Evolutionary conservation across 805 yeast genomes (phyloP).

Genomic region (Ogataea ganodermae): DNA sequence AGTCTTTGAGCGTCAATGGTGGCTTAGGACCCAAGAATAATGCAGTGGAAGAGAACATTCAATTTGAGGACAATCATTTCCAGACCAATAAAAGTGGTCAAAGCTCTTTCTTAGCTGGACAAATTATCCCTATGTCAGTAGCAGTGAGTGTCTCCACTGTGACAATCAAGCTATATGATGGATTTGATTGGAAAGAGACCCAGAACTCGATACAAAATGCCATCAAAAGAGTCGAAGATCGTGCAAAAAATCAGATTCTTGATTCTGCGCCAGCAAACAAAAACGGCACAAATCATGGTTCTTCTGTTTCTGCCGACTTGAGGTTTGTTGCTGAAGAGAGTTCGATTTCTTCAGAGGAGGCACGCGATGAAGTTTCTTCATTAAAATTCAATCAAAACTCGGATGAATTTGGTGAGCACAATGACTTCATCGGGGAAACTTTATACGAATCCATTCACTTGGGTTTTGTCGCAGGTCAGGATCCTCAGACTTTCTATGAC

Average conservation of each 20-base stretch:
- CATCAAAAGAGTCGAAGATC: slow-evolving; percentile 59
- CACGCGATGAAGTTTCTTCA: not conserved
- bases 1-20: slow-evolving; percentile 8
- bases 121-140: slow-evolving; percentile 33
- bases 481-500: slow-evolving; percentile 48
- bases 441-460: slow-evolving; percentile 81
- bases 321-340: not conserved
- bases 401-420: slow-evolving; percentile 25
- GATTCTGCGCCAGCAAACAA: not conserved
- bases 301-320: slow-evolving; percentile 3
- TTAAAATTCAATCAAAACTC: not conserved
- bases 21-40: slow-evolving; percentile 8
- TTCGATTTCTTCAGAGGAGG: not conserved
- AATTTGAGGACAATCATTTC: slow-evolving; percentile 29
- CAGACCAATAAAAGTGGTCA: slow-evolving; percentile 5
- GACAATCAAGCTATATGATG: slow-evolving; percentile 68
- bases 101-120: not conserved
- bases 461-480: slow-evolving; percentile 50
- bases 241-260: slow-evolving; percentile 33
- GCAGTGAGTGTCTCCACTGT: slow-evolving; percentile 41
- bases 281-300: not conserved
- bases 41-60: slow-evolving; percentile 14
- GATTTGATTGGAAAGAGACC: slow-evolving; percentile 89
- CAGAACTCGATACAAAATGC: slow-evolving; percentile 65
- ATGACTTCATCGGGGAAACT: slow-evolving; percentile 54